Conservation (phyloP, 352 stramenopile genomes). For the Heterotrichella gracilis region DNA sequence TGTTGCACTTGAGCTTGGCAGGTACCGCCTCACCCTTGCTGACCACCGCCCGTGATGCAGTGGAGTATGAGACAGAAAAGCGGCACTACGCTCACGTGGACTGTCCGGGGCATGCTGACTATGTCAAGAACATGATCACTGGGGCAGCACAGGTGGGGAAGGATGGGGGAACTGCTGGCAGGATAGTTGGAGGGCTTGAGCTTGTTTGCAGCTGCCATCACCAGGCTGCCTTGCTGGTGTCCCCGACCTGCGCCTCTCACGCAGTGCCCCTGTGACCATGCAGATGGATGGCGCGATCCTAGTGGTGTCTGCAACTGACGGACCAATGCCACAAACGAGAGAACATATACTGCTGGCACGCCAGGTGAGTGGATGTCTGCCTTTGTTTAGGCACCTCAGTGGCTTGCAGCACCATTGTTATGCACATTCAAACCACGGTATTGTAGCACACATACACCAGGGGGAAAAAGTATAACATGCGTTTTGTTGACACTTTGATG, state of each 20-base stretch:
- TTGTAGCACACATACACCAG: no score
- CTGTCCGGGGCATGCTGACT: constrained; percentile 72
- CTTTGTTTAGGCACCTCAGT: background rate
- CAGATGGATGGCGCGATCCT: constrained; percentile 70
- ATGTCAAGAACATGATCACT: constrained; percentile 96
- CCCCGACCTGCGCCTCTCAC: no score
- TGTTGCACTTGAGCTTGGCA: no score
- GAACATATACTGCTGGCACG: constrained; percentile 76
- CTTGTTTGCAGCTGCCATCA: no score
- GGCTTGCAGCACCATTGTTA: constrained; percentile 15
- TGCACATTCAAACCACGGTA: background rate
- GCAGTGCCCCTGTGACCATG: no score
- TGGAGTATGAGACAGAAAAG: constrained; percentile 53
- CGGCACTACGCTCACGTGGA: constrained; percentile 78
- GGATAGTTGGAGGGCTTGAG: no score
- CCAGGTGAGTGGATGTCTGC: constrained; percentile 39
- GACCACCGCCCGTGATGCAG: no score
- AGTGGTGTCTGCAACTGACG: constrained; percentile 55
- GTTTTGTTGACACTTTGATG: background rate
- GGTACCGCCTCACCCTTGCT: no score
- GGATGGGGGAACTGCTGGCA: no score
- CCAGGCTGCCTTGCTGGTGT: no score
- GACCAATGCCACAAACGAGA: constrained; percentile 67
- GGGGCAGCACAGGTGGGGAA: no score
- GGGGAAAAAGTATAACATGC: background rate